phyloP scores from a whole-genome alignment of 768 basidiomycete species.

The Clavulina sp. region DNA sequence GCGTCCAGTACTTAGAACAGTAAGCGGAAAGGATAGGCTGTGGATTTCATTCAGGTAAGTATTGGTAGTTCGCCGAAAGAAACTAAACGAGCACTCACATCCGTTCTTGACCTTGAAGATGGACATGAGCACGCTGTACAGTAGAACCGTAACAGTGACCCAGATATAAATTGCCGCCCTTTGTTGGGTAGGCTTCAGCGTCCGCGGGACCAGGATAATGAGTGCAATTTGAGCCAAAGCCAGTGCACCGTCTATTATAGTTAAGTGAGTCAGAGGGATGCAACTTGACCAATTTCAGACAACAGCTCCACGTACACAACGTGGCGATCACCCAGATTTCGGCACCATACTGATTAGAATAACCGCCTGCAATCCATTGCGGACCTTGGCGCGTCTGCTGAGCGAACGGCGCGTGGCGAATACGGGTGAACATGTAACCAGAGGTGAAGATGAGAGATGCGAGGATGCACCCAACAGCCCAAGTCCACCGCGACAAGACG shows the following conservation, averaged over 20 bases:
- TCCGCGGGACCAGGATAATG: slow-evolving; percentile 50
- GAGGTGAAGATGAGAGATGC: slow-evolving; percentile 71
- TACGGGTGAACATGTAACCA: slow-evolving; percentile 94
- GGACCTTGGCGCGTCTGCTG: slow-evolving; percentile 32
- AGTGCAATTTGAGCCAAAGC: slow-evolving; percentile 64
- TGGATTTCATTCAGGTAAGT: neutral
- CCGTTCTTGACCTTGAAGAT: slow-evolving; percentile 84
- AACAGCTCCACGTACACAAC: slow-evolving; percentile 46
- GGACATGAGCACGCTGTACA: slow-evolving; percentile 75
- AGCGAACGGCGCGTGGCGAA: slow-evolving; percentile 55
- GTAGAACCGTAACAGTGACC: slow-evolving; percentile 59
- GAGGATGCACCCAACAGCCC: slow-evolving; percentile 43
- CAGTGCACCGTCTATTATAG: slow-evolving; percentile 55
- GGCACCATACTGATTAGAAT: slow-evolving; percentile 79
- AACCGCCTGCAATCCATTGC: slow-evolving; percentile 75
- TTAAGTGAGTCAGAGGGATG: neutral
- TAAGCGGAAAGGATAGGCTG: neutral
- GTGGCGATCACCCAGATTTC: slow-evolving; percentile 77
- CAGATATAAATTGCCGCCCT: slow-evolving; percentile 80
- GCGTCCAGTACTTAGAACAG: slow-evolving; percentile 1
- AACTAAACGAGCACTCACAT: slow-evolving; percentile 25
- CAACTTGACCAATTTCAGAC: neutral
- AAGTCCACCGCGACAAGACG: slow-evolving; percentile 56
- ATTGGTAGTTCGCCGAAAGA: neutral
- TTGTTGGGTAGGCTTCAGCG: slow-evolving; percentile 55